These are phyloP conservation scores for Heracleum sosnowskyi DNA, from an alignment of 129 eudicot species.

Conservation along the genomic window DNA sequence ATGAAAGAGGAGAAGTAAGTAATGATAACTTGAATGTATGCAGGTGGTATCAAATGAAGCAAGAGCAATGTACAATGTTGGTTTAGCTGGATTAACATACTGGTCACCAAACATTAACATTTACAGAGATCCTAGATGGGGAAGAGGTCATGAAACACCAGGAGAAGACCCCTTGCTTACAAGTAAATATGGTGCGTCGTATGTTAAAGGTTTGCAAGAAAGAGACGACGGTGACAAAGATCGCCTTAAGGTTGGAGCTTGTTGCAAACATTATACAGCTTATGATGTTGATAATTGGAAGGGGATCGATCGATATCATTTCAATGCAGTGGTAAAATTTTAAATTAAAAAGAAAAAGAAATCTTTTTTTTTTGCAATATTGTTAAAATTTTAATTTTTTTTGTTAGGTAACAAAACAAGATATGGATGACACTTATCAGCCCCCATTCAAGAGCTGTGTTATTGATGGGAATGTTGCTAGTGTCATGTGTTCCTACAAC, in stretches of 20 bases:
- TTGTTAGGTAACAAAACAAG: conserved; percentile 75
- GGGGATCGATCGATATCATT: conserved; percentile 65
- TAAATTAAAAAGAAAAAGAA: background rate
- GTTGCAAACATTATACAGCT: conserved; percentile 96
- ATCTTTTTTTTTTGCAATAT: background rate
- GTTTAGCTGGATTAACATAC: conserved; percentile 81
- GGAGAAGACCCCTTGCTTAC: conserved; percentile 90
- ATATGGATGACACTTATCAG: conserved; percentile 85
- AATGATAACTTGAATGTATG: conserved; percentile 16
- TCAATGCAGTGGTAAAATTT: conserved; percentile 69
- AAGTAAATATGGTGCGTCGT: conserved; percentile 63
- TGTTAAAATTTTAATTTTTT: background rate
- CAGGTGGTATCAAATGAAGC: conserved; percentile 98
- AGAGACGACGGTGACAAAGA: conserved; percentile 68
- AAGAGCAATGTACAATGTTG: conserved; percentile 97
- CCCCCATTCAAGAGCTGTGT: conserved; percentile 98
- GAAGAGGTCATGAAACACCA: conserved; percentile 96
- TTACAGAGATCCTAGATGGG: conserved; percentile 98
- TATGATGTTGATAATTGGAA: conserved; percentile 95
- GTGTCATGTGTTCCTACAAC: conserved; percentile 98
- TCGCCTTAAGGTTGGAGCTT: conserved; percentile 83
- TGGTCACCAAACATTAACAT: conserved; percentile 97
- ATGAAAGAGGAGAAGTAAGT: background rate
- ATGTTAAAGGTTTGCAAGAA: conserved; percentile 77
- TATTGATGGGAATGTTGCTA: conserved; percentile 86